These are phyloP conservation scores for Tothia fuscella DNA, from an alignment of 2,329 filamentous ascomycete genomes.

Conservation along the genomic window DNA sequence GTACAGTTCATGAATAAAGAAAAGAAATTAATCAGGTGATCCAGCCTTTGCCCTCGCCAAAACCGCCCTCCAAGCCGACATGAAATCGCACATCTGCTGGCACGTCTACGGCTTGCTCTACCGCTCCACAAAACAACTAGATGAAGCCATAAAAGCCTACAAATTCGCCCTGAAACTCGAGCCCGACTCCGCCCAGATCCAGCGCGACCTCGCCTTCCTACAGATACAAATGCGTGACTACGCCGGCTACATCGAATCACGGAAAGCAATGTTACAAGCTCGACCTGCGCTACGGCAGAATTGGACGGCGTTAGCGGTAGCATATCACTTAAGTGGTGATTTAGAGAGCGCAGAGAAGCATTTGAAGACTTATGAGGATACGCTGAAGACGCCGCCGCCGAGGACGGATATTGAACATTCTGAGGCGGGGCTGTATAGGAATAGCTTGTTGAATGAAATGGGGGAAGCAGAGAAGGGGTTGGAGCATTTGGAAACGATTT, in stretches of 20 bases:
- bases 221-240: conserved; percentile 97
- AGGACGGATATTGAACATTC: conserved; percentile 82
- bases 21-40: neutral
- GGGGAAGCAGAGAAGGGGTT: conserved; percentile 74
- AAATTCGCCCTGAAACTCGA: conserved; percentile 89
- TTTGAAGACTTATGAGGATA: conserved; percentile 84
- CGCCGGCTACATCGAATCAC: conserved; percentile 81
- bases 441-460: conserved; percentile 80
- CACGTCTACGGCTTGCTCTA: conserved; percentile 96
- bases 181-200: conserved; percentile 88
- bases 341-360: conserved; percentile 80
- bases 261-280: conserved; percentile 75
- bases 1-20: neutral
- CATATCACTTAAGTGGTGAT: conserved; percentile 82
- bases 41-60: conserved; percentile 80
- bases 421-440: conserved; percentile 91
- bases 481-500: conserved; percentile 69
- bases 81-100: conserved; percentile 99
- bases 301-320: conserved; percentile 95
- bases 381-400: conserved; percentile 67
- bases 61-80: conserved; percentile 82
- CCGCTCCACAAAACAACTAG: conserved; percentile 90
- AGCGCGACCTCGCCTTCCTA: conserved; percentile 81
- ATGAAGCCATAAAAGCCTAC: conserved; percentile 98
- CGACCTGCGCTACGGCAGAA: conserved; percentile 75